phyloP scores from a whole-genome alignment of 176 grass and related monocot species.

The Carex pumila region DNA sequence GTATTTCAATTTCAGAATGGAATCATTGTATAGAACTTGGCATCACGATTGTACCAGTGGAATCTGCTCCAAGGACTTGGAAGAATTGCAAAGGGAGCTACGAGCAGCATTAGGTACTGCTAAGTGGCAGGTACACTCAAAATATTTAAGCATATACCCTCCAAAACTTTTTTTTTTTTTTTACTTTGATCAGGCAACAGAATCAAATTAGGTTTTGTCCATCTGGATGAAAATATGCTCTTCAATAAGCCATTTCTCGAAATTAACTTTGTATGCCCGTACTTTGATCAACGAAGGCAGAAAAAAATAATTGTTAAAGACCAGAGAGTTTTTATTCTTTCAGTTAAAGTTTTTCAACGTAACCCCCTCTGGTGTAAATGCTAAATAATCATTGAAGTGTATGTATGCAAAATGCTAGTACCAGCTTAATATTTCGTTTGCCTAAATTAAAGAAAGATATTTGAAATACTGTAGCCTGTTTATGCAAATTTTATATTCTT shows the following conservation, averaged over 20 bases:
- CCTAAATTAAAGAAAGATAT: background rate
- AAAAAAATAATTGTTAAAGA: background rate
- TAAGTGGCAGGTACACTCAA: constrained; percentile 74
- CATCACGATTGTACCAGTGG: constrained; percentile 24
- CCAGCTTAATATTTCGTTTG: background rate
- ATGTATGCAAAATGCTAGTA: background rate
- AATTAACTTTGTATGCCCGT: background rate
- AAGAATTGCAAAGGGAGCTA: constrained; percentile 57
- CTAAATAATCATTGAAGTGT: background rate
- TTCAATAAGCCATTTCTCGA: background rate
- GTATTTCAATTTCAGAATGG: constrained; percentile 54
- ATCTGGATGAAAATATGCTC: background rate
- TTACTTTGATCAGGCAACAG: background rate
- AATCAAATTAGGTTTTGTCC: background rate
- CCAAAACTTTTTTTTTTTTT: background rate
- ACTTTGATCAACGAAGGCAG: background rate
- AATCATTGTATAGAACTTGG: constrained; percentile 84
- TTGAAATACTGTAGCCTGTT: background rate
- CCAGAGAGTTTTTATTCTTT: background rate
- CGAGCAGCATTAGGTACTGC: constrained; percentile 72
- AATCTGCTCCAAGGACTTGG: constrained; percentile 32
- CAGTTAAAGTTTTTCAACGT: background rate
- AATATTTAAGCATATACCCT: background rate
- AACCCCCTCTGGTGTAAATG: background rate
- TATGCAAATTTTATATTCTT: background rate